Conservation (phyloP, 2,329 filamentous ascomycete species). For the Colletotrichum sp. region DNA sequence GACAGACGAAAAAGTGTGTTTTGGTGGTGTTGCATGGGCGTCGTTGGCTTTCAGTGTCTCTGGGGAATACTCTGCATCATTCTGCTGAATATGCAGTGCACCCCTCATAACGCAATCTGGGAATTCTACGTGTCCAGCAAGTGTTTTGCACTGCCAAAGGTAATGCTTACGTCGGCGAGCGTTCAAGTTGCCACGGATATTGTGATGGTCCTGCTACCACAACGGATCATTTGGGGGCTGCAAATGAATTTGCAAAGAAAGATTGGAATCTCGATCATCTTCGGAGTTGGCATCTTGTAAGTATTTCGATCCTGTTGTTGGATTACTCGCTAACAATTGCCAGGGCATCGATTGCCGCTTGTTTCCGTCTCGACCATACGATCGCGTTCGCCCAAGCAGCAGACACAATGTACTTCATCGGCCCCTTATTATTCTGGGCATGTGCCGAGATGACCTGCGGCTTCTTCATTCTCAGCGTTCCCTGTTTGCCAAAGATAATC, state of each 20-base stretch:
- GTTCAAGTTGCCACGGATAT: constrained; percentile 31
- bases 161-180: constrained; percentile 24
- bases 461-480: constrained; percentile 46
- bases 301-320: neutral
- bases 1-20: constrained; percentile 22
- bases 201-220: constrained; percentile 33
- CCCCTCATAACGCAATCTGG: constrained; percentile 30
- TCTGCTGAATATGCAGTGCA: constrained; percentile 27
- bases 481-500: constrained; percentile 42
- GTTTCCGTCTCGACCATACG: constrained; percentile 39
- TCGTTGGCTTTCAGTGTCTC: constrained; percentile 24
- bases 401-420: constrained; percentile 41
- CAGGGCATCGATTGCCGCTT: constrained; percentile 29
- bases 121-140: constrained; percentile 25
- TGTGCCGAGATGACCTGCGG: constrained; percentile 49
- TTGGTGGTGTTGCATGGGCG: constrained; percentile 24
- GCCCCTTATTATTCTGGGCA: constrained; percentile 47
- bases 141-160: constrained; percentile 24
- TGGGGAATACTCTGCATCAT: constrained; percentile 25
- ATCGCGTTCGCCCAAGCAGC: constrained; percentile 30
- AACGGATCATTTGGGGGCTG: constrained; percentile 33
- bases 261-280: constrained; percentile 34
- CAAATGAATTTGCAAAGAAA: constrained; percentile 34
- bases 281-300: constrained; percentile 33
- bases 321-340: neutral